phyloP scores from a whole-genome alignment of 139 green algal species.

The Axilococcus clingmanii region DNA sequence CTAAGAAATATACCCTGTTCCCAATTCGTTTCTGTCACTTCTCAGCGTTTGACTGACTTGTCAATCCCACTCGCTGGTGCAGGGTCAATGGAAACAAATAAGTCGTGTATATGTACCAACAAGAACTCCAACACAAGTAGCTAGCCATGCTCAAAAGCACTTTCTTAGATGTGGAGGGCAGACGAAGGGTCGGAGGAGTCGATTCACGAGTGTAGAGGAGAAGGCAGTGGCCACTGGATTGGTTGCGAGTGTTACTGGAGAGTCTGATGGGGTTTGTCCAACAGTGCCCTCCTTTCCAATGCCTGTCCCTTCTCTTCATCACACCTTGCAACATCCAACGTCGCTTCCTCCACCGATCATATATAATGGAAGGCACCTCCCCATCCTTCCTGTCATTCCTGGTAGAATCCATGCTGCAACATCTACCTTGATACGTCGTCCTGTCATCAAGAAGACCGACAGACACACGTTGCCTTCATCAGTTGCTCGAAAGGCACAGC shows the following conservation, averaged over 20 bases:
- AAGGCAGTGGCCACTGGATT: constrained; percentile 4
- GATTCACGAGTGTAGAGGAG: constrained; percentile 44
- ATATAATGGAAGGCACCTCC: no score
- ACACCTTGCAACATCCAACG: no score
- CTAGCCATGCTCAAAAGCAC: constrained; percentile 88
- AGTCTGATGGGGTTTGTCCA: not conserved
- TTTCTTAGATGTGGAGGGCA: constrained; percentile 65
- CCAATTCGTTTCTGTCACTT: no score
- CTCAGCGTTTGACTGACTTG: not conserved
- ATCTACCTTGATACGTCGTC: constrained; percentile 1
- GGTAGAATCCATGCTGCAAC: not conserved
- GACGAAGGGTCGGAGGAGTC: constrained; percentile 62
- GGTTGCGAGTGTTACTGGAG: not conserved
- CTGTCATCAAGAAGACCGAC: no score
- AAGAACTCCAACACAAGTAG: constrained; percentile 73
- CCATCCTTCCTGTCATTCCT: constrained; percentile 5
- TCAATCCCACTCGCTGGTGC: constrained; percentile 1
- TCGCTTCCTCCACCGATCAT: no score
- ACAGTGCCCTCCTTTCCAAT: no score
- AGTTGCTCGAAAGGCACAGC: not conserved
- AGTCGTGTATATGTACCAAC: constrained; percentile 51
- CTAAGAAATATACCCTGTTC: no score
- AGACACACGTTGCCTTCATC: not conserved
- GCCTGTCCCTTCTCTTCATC: no score
- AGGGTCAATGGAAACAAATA: constrained; percentile 81